Evolutionary conservation across 176 grass and related monocot species (phyloP), one percentile per base, ranked within the genome.

Genomic region (Luzula sylvatica): DNA sequence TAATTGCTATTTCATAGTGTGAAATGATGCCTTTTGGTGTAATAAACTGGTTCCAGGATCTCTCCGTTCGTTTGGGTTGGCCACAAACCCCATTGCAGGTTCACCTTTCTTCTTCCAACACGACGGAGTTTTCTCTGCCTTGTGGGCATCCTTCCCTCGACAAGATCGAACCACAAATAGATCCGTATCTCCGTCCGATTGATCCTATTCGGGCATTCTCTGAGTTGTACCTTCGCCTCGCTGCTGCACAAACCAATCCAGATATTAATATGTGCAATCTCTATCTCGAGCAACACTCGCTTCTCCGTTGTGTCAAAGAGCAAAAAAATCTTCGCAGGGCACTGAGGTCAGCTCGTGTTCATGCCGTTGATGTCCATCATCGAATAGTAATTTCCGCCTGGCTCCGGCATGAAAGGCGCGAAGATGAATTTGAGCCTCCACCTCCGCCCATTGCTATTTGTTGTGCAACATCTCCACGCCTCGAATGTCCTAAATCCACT

Each of bases 361-460:
- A 98, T 56, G 92, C 81, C 45, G 25, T 58, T 47, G 72, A 96
- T 41, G 64, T 82, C 4, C 92, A 98, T 58, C 78, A 69, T 16
- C 92, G 92, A 57, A 65, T 86, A 16, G 92, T 98, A 42, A 77
- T 98, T 46, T 74, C 92, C 23, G 85, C 85, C 12, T 98, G 81
- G 92, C 81, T 98, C 26, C 86, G 92, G 15, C 77, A 78, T 28
- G 81, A 90, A 65, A 80, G 92, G 49, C 92, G 81, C 30, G 85
- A 98, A 54, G 85, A 98, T 56, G 77, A 86, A 71, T 55, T 94
- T 62, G 67, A 82, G 16, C 83, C 88, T 0, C 23, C 47, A 6
- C 75, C 72, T 14, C 57, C 79, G 1, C 69, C 75, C 14, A 71
- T 94, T 15, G 65, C 69, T 18, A 22, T 65, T 51, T 94, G 83